Evolutionary conservation across 2,329 filamentous ascomycete genomes (phyloP).

Genomic region (Arthroderma sp.): DNA sequence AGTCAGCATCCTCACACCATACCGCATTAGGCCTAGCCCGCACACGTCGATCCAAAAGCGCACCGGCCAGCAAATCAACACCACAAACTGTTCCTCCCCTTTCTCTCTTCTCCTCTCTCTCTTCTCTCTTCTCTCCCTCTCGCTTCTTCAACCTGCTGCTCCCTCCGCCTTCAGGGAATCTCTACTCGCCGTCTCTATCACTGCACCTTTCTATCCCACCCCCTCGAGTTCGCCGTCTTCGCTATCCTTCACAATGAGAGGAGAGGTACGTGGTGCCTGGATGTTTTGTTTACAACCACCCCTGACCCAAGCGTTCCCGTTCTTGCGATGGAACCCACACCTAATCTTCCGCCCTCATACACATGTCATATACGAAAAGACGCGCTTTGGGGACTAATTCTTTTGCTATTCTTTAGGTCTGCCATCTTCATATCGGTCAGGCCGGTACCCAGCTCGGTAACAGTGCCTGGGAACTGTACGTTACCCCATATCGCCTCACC

Average conservation of each 20-base stretch:
- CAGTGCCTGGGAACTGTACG: slow-evolving; percentile 57
- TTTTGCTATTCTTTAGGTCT: slow-evolving; percentile 36
- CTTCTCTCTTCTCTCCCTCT: slow-evolving; percentile 1
- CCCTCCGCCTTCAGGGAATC: slow-evolving; percentile 1
- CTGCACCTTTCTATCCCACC: slow-evolving; percentile 1
- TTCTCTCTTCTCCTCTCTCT: slow-evolving; percentile 1
- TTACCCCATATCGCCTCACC: slow-evolving; percentile 16
- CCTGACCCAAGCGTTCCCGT: slow-evolving; percentile 13
- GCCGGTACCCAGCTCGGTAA: slow-evolving; percentile 56
- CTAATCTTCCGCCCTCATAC: slow-evolving; percentile 3
- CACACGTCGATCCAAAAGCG: slow-evolving; percentile 8
- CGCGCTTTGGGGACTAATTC: neutral
- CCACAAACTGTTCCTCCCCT: neutral
- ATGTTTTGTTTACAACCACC: slow-evolving; percentile 12
- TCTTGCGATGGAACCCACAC: slow-evolving; percentile 6
- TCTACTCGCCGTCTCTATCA: slow-evolving; percentile 1
- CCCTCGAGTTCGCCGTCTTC: neutral
- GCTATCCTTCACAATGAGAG: slow-evolving; percentile 20
- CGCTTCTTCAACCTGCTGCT: neutral
- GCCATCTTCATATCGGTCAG: slow-evolving; percentile 56
- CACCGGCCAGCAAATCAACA: neutral
- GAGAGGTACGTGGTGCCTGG: slow-evolving; percentile 19
- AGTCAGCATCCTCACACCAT: slow-evolving; percentile 1
- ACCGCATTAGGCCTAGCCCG: slow-evolving; percentile 9
- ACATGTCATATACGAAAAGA: neutral